Evolutionary conservation across 139 green algal species (phyloP).

Genomic region (Chloropicon primus): DNA sequence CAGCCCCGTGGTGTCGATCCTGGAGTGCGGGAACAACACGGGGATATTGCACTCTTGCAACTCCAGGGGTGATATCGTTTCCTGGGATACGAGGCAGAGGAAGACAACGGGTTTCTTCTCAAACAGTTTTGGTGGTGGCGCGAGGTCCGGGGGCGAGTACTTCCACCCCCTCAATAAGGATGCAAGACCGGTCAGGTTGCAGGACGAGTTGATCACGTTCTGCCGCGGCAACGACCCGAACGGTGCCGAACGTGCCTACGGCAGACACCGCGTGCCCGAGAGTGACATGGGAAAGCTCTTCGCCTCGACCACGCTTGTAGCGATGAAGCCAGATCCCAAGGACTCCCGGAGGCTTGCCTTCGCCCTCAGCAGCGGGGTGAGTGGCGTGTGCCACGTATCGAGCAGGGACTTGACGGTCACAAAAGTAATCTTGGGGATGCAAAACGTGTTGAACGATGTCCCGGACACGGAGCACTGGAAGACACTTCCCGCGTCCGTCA

Average conservation of each 20-base stretch:
- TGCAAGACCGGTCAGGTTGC: background rate
- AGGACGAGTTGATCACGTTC: background rate
- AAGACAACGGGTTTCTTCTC: background rate
- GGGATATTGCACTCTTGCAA: background rate
- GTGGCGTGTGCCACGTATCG: background rate
- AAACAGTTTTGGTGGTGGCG: background rate
- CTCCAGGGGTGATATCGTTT: background rate
- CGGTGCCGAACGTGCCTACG: background rate
- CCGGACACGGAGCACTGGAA: background rate
- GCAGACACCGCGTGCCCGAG: background rate
- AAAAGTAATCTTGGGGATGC: background rate
- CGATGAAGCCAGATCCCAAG: background rate
- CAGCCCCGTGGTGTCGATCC: background rate
- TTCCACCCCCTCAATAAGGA: background rate
- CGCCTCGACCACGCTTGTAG: background rate
- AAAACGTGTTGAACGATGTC: background rate
- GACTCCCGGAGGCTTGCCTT: background rate
- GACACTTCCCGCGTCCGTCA: background rate
- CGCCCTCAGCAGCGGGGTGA: background rate
- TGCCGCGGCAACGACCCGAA: no score
- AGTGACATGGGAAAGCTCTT: background rate
- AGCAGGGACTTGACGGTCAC: background rate
- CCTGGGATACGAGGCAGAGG: background rate
- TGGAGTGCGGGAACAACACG: background rate
- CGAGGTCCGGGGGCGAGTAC: background rate